Conservation (phyloP, 495 filamentous ascomycete species). For the Penicillium longicatenatum region DNA sequence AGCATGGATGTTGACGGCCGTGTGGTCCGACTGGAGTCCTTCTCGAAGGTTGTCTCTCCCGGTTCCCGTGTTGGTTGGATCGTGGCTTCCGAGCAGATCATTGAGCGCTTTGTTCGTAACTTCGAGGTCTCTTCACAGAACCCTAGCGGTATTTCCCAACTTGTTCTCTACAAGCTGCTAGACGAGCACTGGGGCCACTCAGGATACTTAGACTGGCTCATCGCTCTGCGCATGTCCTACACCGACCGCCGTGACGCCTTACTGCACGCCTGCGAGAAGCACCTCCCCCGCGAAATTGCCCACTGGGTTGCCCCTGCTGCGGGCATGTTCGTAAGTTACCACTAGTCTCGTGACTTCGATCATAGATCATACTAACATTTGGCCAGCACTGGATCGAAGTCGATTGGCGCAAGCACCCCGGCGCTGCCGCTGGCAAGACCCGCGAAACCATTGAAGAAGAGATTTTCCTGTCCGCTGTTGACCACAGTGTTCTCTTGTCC, state of each 20-base stretch:
- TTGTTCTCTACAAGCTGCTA: slow-evolving; percentile 82
- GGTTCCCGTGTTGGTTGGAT: slow-evolving; percentile 66
- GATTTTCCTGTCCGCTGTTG: slow-evolving; percentile 74
- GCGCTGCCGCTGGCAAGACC: slow-evolving; percentile 50
- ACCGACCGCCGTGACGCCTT: slow-evolving; percentile 75
- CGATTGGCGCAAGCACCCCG: slow-evolving; percentile 73
- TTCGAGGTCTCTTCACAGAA: slow-evolving; percentile 81
- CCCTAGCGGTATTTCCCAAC: slow-evolving; percentile 79
- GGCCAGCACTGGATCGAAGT: slow-evolving; percentile 80
- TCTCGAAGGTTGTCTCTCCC: slow-evolving; percentile 67
- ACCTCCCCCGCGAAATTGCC: slow-evolving; percentile 74
- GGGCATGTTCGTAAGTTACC: slow-evolving; percentile 90
- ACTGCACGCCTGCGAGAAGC: slow-evolving; percentile 78
- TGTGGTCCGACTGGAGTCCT: slow-evolving; percentile 68
- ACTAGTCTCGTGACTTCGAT: background rate
- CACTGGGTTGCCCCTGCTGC: slow-evolving; percentile 82
- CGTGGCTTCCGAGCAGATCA: slow-evolving; percentile 74
- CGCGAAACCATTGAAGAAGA: slow-evolving; percentile 78
- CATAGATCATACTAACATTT: slow-evolving; percentile 15
- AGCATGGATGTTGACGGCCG: slow-evolving; percentile 66
- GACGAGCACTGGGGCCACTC: slow-evolving; percentile 93
- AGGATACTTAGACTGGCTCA: slow-evolving; percentile 91
- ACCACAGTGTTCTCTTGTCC: slow-evolving; percentile 71
- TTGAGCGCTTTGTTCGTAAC: slow-evolving; percentile 76
- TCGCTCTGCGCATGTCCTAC: slow-evolving; percentile 80